phyloP scores from a whole-genome alignment of 345 rosid genomes.

The thale cress (Arabidopsis thaliana) region DNA sequence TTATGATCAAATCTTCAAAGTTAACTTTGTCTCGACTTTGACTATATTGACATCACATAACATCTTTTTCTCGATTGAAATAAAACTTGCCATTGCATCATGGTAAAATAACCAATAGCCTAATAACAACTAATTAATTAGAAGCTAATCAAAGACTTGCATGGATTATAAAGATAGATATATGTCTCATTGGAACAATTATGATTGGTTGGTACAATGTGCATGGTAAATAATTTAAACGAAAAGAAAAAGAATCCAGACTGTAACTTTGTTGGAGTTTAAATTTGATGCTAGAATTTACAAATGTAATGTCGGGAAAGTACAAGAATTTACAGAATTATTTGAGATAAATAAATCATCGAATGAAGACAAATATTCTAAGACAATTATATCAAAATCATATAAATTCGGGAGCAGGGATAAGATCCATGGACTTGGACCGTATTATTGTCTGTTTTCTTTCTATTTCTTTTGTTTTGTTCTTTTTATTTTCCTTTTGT shows the following conservation, averaged over 20 bases:
- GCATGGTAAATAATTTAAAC: slow-evolving; percentile 2
- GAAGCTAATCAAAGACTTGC: slow-evolving; percentile 10
- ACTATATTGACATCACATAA: slow-evolving; percentile 22
- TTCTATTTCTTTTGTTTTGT: slow-evolving; percentile 9
- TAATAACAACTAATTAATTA: slow-evolving; percentile 17
- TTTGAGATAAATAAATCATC: slow-evolving; percentile 18
- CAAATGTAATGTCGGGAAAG: slow-evolving; percentile 31
- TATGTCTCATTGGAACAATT: background rate
- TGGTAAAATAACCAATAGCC: background rate
- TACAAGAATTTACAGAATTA: slow-evolving; percentile 30
- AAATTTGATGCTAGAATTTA: slow-evolving; percentile 6
- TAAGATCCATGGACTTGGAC: slow-evolving; percentile 41
- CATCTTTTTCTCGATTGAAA: background rate
- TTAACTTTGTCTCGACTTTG: slow-evolving; percentile 31
- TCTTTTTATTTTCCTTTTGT: background rate
- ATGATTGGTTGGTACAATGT: background rate
- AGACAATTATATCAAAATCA: slow-evolving; percentile 41
- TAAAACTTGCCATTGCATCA: background rate
- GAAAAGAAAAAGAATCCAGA: background rate
- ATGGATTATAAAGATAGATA: background rate
- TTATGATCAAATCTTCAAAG: slow-evolving; percentile 3
- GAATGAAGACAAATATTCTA: slow-evolving; percentile 38
- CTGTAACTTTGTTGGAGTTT: slow-evolving; percentile 32
- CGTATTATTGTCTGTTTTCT: slow-evolving; percentile 36
- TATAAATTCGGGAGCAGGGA: slow-evolving; percentile 33